These are phyloP conservation scores for Celoporthe dispersa DNA, from an alignment of 2,329 filamentous ascomycete species.

Conservation along the genomic window DNA sequence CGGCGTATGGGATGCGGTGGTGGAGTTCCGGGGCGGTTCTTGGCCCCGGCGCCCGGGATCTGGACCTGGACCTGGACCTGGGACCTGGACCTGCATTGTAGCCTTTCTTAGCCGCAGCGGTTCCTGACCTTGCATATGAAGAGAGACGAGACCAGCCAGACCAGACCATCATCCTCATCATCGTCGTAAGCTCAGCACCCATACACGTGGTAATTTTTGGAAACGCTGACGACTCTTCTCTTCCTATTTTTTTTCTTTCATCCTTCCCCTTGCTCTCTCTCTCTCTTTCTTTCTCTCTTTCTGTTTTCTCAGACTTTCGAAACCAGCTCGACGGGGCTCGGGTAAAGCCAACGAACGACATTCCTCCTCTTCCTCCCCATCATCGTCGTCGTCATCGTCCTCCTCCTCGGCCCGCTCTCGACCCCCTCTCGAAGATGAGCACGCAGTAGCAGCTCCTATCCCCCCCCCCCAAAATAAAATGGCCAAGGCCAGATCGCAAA, in stretches of 20 bases:
- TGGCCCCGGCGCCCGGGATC: constrained; percentile 7
- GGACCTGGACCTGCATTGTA: constrained; percentile 3
- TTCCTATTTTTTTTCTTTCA: background rate
- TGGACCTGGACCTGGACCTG: background rate
- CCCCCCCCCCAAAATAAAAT: constrained; percentile 25
- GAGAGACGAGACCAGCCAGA: background rate
- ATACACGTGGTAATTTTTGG: constrained; percentile 11
- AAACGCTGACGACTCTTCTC: background rate
- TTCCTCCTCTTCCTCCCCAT: background rate
- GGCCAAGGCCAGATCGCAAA: constrained; percentile 38
- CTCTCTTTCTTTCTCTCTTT: background rate
- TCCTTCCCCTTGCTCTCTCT: background rate
- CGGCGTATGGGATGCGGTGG: constrained; percentile 2
- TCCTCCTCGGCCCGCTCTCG: background rate
- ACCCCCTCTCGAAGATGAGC: constrained; percentile 34
- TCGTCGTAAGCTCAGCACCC: constrained; percentile 10
- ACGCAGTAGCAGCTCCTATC: constrained; percentile 31
- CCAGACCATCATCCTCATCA: background rate
- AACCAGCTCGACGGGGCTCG: background rate
- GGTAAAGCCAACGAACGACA: background rate
- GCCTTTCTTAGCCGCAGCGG: constrained; percentile 2
- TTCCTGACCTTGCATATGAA: background rate
- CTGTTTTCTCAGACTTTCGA: too few relatives aligned
- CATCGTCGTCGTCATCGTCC: background rate
- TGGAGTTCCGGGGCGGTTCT: constrained; percentile 9